phyloP scores from a whole-genome alignment of 2,329 filamentous ascomycete genomes.

The Pyrenophora seminiperda region DNA sequence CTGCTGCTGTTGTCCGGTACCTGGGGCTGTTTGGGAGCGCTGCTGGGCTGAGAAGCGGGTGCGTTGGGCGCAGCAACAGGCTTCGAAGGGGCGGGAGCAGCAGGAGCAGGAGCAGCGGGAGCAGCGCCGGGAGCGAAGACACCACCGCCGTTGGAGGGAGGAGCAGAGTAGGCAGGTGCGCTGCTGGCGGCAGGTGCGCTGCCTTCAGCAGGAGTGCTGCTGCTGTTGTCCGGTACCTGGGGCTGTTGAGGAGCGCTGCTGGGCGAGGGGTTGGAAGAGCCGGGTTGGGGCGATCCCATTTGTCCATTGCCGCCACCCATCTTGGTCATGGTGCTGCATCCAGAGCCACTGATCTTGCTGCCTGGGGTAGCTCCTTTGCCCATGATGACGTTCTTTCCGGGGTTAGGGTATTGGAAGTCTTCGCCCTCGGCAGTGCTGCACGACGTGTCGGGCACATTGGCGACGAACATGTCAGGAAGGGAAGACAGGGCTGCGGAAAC shows the following conservation, averaged over 20 bases:
- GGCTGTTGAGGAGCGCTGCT: slow-evolving; percentile 9
- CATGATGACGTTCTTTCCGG: slow-evolving; percentile 60
- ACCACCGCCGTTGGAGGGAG: slow-evolving; percentile 25
- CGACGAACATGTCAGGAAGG: slow-evolving; percentile 76
- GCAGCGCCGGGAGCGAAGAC: slow-evolving; percentile 41
- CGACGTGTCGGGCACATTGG: slow-evolving; percentile 65
- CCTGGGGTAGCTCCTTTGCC: slow-evolving; percentile 38
- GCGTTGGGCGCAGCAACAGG: slow-evolving; percentile 10
- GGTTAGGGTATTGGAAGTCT: slow-evolving; percentile 71
- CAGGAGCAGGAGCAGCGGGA: slow-evolving; percentile 25
- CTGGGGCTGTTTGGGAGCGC: slow-evolving; percentile 13
- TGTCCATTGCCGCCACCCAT: slow-evolving; percentile 40
- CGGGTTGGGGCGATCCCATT: slow-evolving; percentile 30
- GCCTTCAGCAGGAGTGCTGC: slow-evolving; percentile 8
- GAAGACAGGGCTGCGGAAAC: slow-evolving; percentile 51
- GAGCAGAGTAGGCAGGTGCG: background rate
- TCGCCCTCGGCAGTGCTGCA: slow-evolving; percentile 58
- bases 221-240: slow-evolving; percentile 14
- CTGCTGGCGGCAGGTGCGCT: slow-evolving; percentile 2
- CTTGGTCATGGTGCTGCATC: slow-evolving; percentile 33
- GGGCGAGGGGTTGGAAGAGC: slow-evolving; percentile 6
- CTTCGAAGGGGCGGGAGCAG: slow-evolving; percentile 1
- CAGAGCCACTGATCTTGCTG: slow-evolving; percentile 38
- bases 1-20: slow-evolving; percentile 14
- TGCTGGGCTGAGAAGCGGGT: slow-evolving; percentile 10